Percentiles rank a stretch among this genome's conserved stretches.
phyloP scores from a whole-genome alignment of 2,329 filamentous ascomycete species.

The Arthrobotrys sinensis region DNA sequence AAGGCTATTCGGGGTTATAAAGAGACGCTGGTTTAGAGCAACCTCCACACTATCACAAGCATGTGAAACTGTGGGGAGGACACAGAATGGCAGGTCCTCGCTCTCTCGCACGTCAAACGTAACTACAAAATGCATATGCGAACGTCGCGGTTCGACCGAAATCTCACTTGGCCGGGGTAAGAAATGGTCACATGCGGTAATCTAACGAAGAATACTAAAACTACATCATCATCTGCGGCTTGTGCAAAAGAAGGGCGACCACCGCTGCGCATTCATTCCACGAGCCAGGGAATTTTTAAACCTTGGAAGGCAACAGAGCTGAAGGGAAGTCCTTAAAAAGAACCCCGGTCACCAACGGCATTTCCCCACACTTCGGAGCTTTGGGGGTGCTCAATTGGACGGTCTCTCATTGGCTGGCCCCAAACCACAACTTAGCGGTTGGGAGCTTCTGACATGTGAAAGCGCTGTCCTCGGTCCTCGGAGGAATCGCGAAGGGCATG shows the following conservation, averaged over 20 bases:
- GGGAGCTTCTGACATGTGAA: constrained; percentile 49
- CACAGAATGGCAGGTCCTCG: constrained; percentile 24
- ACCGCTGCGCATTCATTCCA: no score
- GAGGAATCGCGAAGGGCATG: constrained; percentile 44
- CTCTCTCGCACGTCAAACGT: not conserved
- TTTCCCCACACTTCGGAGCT: constrained; percentile 54
- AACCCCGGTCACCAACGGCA: constrained; percentile 29
- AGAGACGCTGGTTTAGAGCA: not conserved
- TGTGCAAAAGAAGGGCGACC: not conserved
- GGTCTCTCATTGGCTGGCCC: constrained; percentile 36
- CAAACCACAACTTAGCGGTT: not conserved
- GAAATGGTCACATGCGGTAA: constrained; percentile 46
- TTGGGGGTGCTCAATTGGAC: constrained; percentile 37
- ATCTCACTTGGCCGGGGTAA: constrained; percentile 1
- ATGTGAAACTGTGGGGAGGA: constrained; percentile 54
- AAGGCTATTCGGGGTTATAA: constrained; percentile 23
- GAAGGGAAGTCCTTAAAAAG: not conserved
- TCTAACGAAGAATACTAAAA: not conserved
- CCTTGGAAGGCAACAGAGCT: not conserved
- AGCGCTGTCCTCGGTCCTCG: constrained; percentile 50
- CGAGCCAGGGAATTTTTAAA: constrained; percentile 1
- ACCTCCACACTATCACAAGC: constrained; percentile 17
- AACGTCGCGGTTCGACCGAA: constrained; percentile 31
- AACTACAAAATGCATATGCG: constrained; percentile 6
- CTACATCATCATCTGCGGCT: constrained; percentile 24